Conservation (phyloP, 2,329 filamentous ascomycete genomes). For the Verticillium longisporum region DNA sequence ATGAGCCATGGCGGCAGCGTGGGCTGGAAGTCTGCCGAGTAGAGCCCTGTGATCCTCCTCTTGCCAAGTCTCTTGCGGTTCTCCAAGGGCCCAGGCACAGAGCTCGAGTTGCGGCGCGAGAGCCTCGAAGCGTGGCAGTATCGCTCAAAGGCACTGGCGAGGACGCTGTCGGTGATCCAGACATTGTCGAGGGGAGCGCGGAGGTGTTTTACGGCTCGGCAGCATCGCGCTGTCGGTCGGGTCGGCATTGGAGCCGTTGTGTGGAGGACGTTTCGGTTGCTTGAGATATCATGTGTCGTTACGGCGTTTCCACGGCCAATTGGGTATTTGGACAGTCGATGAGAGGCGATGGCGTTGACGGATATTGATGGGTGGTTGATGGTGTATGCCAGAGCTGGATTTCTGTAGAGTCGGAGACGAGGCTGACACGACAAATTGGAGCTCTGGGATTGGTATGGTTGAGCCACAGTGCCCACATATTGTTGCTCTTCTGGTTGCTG, state of each 20-base stretch:
- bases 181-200: constrained; percentile 33
- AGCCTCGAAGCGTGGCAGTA: constrained; percentile 25
- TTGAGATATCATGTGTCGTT: not conserved
- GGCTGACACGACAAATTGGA: constrained; percentile 1
- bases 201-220: constrained; percentile 37
- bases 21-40: constrained; percentile 28
- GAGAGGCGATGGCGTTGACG: not conserved
- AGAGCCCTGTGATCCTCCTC: constrained; percentile 45
- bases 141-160: constrained; percentile 42
- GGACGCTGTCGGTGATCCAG: constrained; percentile 54
- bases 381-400: not conserved
- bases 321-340: not conserved
- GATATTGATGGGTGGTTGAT: not conserved
- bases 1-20: constrained; percentile 39
- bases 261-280: not conserved
- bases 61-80: constrained; percentile 44
- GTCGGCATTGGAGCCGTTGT: constrained; percentile 20
- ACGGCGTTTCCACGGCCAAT: constrained; percentile 4
- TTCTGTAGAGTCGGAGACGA: not conserved
- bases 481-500: not conserved
- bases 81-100: constrained; percentile 48
- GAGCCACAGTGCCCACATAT: not conserved
- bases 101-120: constrained; percentile 25
- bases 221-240: constrained; percentile 33
- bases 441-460: not conserved